These are phyloP conservation scores for Stagonosporopsis chrysanthemi DNA, from an alignment of 2,329 filamentous ascomycete genomes.

Conservation along the genomic window DNA sequence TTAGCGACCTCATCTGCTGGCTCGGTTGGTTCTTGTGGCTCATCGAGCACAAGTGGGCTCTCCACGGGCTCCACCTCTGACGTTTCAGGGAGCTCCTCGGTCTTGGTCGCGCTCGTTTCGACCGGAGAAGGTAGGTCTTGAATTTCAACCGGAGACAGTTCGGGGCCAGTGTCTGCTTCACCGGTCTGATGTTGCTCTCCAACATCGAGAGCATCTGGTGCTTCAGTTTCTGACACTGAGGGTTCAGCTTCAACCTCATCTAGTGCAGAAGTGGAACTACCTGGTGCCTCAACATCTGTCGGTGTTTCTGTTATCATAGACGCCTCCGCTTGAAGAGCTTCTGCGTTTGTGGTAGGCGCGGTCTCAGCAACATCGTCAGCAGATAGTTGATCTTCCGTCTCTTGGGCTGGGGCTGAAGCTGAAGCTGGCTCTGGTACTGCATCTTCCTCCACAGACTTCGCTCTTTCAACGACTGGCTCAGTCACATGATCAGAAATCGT, in stretches of 20 bases:
- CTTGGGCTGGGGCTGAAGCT: neutral
- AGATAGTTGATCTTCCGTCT: neutral
- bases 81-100: neutral
- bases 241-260: neutral
- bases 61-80: neutral
- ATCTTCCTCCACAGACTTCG: neutral
- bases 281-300: neutral
- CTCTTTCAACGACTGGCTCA: neutral
- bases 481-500: neutral
- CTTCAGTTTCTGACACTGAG: neutral
- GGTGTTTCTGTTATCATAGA: neutral
- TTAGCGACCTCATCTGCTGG: neutral
- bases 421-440: neutral
- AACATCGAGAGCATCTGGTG: neutral
- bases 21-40: neutral
- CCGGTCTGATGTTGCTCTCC: neutral
- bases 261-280: neutral
- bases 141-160: neutral
- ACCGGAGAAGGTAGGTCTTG: neutral
- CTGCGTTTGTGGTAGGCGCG: neutral
- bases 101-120: too few species aligned
- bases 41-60: neutral
- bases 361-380: neutral
- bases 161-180: neutral
- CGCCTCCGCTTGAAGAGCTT: neutral